phyloP scores from a whole-genome alignment of 805 yeast genomes.

The Candida oleophila region DNA sequence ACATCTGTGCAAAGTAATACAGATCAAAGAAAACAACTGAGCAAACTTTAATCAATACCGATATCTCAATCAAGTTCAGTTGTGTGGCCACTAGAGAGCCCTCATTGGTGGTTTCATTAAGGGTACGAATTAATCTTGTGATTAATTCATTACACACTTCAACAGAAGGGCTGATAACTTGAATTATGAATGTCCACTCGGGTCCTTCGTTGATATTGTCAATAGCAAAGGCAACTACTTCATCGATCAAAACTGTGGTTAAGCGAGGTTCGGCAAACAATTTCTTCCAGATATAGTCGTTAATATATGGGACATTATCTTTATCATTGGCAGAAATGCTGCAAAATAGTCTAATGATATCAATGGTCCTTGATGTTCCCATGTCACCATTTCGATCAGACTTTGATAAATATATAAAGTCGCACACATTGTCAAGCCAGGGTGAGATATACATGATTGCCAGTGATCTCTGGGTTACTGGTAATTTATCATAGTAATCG shows the following conservation, averaged over 20 bases:
- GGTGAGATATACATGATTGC: conserved; percentile 60
- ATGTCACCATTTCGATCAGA: conserved; percentile 40
- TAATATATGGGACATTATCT: conserved; percentile 50
- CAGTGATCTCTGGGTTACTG: conserved; percentile 33
- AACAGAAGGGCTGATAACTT: conserved; percentile 71
- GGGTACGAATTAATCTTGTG: conserved; percentile 52
- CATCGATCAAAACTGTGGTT: conserved; percentile 62
- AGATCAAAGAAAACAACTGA: conserved; percentile 73
- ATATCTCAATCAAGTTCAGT: conserved; percentile 66
- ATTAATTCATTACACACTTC: conserved; percentile 69
- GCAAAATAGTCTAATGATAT: conserved; percentile 61
- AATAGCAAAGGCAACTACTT: conserved; percentile 68
- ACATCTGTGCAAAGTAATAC: conserved; percentile 56
- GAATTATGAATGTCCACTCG: conserved; percentile 61
- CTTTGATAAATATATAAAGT: conserved; percentile 47
- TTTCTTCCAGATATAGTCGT: conserved; percentile 65
- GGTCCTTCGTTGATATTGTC: conserved; percentile 77
- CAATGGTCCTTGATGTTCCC: conserved; percentile 62
- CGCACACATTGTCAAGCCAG: conserved; percentile 70
- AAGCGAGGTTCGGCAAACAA: conserved; percentile 62
- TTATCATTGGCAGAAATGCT: conserved; percentile 52
- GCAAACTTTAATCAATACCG: conserved; percentile 61
- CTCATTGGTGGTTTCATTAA: conserved; percentile 47
- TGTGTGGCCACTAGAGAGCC: conserved; percentile 40
- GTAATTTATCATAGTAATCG: conserved; percentile 40